These are phyloP conservation scores for Saccharomycopsis sp. DNA, from an alignment of 805 yeast genomes.

Conservation along the genomic window DNA sequence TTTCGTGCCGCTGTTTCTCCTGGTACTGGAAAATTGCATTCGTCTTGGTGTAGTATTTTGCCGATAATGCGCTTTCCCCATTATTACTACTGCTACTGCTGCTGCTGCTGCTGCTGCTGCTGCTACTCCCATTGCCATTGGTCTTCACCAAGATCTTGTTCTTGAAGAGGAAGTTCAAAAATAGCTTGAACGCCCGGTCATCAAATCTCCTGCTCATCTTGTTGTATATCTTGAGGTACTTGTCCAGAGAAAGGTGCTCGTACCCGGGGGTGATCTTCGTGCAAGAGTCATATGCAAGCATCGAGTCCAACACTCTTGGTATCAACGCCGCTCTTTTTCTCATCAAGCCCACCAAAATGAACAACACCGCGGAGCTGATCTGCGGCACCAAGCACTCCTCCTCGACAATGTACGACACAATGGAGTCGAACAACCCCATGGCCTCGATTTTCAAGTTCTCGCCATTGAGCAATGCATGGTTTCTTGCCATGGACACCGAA, in stretches of 20 bases:
- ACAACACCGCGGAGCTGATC: slow-evolving; percentile 56
- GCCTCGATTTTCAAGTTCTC: slow-evolving; percentile 60
- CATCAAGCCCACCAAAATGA: slow-evolving; percentile 53
- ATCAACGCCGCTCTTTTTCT: slow-evolving; percentile 54
- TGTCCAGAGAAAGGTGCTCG: slow-evolving; percentile 31
- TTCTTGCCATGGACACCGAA: slow-evolving; percentile 42
- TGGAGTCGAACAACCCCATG: slow-evolving; percentile 52
- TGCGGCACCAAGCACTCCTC: slow-evolving; percentile 50
- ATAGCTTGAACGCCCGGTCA: slow-evolving; percentile 47
- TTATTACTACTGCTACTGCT: too few relatives aligned
- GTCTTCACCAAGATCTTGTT: slow-evolving; percentile 5
- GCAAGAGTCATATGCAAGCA: slow-evolving; percentile 30
- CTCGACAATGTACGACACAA: slow-evolving; percentile 47
- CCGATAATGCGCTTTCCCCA: too few relatives aligned
- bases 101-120: too few relatives aligned
- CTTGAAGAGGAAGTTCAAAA: slow-evolving; percentile 24
- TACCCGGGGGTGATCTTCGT: slow-evolving; percentile 25
- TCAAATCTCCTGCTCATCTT: slow-evolving; percentile 54
- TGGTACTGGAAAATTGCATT: slow-evolving; percentile 14
- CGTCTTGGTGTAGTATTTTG: slow-evolving; percentile 8
- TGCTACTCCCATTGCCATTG: slow-evolving; percentile 10
- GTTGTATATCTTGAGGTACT: slow-evolving; percentile 6
- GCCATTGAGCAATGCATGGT: slow-evolving; percentile 58
- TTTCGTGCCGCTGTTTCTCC: slow-evolving; percentile 16
- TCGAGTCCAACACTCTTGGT: slow-evolving; percentile 40